Conservation (phyloP, 257 asterid genomes). For the Ligustrum vulgare region DNA sequence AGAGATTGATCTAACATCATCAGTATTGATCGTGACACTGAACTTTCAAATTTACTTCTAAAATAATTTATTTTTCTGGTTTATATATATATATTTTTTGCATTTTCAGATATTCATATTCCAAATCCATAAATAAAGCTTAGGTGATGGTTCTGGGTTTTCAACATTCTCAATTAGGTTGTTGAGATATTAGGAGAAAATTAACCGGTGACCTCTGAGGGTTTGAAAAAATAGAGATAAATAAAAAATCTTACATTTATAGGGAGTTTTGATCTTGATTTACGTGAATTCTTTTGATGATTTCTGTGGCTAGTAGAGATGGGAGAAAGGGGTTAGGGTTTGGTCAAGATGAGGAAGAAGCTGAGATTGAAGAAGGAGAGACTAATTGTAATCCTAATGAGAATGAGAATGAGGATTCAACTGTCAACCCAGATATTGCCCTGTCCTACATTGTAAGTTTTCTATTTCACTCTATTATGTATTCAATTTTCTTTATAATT, state of each 20-base stretch:
- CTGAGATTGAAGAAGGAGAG: slow-evolving; percentile 97
- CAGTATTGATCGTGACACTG: slow-evolving; percentile 13
- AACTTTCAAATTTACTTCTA: slow-evolving; percentile 20
- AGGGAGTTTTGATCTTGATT: background rate
- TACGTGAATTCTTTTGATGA: slow-evolving; percentile 44
- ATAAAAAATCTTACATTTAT: slow-evolving; percentile 14
- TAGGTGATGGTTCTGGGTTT: slow-evolving; percentile 48
- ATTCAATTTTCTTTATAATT: background rate
- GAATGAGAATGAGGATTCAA: slow-evolving; percentile 46
- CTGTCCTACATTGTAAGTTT: slow-evolving; percentile 87
- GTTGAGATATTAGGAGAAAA: slow-evolving; percentile 39
- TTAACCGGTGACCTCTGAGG: slow-evolving; percentile 28
- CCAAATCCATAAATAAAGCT: slow-evolving; percentile 16
- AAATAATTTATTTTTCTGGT: background rate
- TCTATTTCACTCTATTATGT: background rate
- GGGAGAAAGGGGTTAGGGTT: slow-evolving; percentile 70
- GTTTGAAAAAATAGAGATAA: background rate
- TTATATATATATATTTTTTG: background rate
- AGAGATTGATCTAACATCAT: slow-evolving; percentile 63
- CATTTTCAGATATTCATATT: slow-evolving; percentile 21
- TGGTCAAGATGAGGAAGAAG: slow-evolving; percentile 70
- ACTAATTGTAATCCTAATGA: slow-evolving; percentile 47
- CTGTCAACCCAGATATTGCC: slow-evolving; percentile 87
- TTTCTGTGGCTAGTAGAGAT: slow-evolving; percentile 70
- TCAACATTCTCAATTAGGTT: slow-evolving; percentile 30